Conservation (phyloP, 1,284 basidiomycete species). For the Ceratobasidium sp. region DNA sequence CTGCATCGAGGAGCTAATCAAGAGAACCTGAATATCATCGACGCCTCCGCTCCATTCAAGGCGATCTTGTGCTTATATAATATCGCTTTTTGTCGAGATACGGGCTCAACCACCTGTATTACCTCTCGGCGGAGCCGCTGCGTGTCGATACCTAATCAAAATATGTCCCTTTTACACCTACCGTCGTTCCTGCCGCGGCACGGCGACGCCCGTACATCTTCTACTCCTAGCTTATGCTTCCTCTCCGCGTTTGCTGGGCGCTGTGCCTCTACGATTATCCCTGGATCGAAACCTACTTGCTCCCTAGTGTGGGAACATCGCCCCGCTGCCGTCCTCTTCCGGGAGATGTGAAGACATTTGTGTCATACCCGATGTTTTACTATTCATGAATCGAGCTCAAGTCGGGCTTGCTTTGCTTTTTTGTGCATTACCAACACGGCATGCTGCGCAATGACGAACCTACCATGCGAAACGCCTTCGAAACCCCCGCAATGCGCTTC, state of each 20-base stretch:
- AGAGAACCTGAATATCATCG: not conserved
- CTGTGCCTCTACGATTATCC: not conserved
- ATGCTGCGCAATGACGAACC: not conserved
- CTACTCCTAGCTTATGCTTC: slow-evolving; percentile 1
- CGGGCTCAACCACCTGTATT: slow-evolving; percentile 11
- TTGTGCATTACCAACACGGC: not conserved
- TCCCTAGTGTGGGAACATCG: slow-evolving; percentile 27
- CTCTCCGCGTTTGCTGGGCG: not conserved
- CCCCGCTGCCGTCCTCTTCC: not conserved
- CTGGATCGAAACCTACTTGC: slow-evolving; percentile 3
- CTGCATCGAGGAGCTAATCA: not conserved
- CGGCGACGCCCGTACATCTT: not conserved
- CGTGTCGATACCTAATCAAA: slow-evolving; percentile 16
- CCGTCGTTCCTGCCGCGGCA: slow-evolving; percentile 16
- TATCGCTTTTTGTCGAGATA: slow-evolving; percentile 27
- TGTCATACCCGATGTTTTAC: too few relatives aligned
- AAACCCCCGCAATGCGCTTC: not conserved
- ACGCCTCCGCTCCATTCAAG: slow-evolving; percentile 1
- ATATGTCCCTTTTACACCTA: slow-evolving; percentile 1
- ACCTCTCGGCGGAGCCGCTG: slow-evolving; percentile 33
- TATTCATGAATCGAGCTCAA: too few relatives aligned
- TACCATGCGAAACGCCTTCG: not conserved
- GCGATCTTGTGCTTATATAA: slow-evolving; percentile 9
- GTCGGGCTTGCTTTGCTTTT: slow-evolving; percentile 15
- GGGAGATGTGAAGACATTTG: slow-evolving; percentile 7